These are phyloP conservation scores for Penicillium mononematosum DNA, from an alignment of 495 filamentous ascomycete genomes.

Conservation along the genomic window DNA sequence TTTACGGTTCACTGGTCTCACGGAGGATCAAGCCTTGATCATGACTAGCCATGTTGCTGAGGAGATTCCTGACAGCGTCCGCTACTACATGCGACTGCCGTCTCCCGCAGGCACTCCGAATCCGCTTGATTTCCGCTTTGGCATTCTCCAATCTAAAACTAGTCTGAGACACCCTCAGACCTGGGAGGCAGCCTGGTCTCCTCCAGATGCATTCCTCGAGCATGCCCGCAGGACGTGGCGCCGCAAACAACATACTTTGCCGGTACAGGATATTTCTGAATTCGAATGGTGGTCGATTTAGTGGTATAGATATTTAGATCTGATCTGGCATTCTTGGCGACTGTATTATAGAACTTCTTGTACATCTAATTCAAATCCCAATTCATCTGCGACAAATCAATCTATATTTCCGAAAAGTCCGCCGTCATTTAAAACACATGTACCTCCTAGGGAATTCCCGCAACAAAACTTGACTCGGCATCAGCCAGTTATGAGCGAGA, in stretches of 20 bases:
- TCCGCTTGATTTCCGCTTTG: slow-evolving; percentile 39
- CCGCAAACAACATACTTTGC: neutral
- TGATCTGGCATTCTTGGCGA: neutral
- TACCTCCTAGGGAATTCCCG: neutral
- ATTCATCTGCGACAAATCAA: neutral
- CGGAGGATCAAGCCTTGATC: slow-evolving; percentile 71
- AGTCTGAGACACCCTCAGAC: slow-evolving; percentile 20
- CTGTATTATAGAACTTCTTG: slow-evolving; percentile 1
- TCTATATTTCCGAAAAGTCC: neutral
- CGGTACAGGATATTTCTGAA: slow-evolving; percentile 5
- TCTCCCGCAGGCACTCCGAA: slow-evolving; percentile 46
- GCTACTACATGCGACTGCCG: slow-evolving; percentile 79
- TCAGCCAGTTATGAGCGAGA: neutral
- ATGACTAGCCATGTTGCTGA: slow-evolving; percentile 87
- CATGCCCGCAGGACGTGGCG: slow-evolving; percentile 4
- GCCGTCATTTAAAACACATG: neutral
- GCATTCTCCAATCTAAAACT: slow-evolving; percentile 24
- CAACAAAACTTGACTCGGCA: neutral
- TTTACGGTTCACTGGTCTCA: slow-evolving; percentile 40
- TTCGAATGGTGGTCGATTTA: slow-evolving; percentile 10
- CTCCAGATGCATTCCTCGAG: slow-evolving; percentile 20
- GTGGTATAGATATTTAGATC: slow-evolving; percentile 2
- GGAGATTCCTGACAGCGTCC: slow-evolving; percentile 77
- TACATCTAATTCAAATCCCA: slow-evolving; percentile 1
- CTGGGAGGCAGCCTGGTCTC: slow-evolving; percentile 36